Conservation (phyloP, 257 asterid species). For the Petunia secreta region DNA sequence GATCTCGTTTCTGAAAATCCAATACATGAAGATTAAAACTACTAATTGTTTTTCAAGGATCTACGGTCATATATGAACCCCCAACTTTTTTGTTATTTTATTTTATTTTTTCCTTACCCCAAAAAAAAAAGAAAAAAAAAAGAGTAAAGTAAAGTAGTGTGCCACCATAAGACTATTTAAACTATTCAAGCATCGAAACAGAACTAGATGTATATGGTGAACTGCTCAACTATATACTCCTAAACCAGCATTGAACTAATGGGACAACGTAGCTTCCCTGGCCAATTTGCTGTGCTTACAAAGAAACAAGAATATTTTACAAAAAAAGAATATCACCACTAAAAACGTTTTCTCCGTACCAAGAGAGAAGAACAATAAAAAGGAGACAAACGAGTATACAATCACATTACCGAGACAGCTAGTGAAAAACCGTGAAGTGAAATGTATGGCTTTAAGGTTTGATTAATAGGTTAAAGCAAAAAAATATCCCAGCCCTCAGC, state of each 20-base stretch:
- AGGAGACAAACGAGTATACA: not conserved
- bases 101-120: not conserved
- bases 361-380: not conserved
- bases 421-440: not conserved
- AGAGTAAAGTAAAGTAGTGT: not conserved
- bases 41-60: not conserved
- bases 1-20: not conserved
- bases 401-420: not conserved
- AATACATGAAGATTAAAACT: not conserved
- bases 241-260: conserved; percentile 4
- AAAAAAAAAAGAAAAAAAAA: not conserved
- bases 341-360: no score
- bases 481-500: not conserved
- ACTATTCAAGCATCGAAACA: not conserved
- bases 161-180: not conserved
- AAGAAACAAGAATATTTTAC: not conserved
- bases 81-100: not conserved
- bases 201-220: conserved; percentile 19
- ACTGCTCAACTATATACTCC: conserved; percentile 4
- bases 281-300: not conserved
- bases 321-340: not conserved
- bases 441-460: not conserved
- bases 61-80: not conserved
- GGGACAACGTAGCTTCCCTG: not conserved
- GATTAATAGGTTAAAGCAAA: not conserved